Evolutionary conservation across 1,284 basidiomycete genomes (phyloP).

Genomic region (Golubevia sp.): DNA sequence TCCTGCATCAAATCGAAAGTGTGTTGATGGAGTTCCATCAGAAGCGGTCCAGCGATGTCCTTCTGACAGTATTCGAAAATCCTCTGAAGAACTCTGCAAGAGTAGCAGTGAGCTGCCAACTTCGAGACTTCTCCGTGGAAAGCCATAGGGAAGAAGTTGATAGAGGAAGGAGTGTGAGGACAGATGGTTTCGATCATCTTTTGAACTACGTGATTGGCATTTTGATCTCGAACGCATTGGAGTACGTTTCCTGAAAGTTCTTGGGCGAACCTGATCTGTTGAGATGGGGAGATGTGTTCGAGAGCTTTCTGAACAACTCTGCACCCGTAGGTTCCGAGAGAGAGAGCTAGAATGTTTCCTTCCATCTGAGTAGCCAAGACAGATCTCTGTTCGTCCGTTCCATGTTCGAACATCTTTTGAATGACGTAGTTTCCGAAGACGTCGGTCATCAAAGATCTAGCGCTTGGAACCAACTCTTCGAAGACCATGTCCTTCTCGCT

Average conservation of each 20-base stretch:
- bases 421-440: slow-evolving; percentile 96
- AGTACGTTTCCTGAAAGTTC: slow-evolving; percentile 83
- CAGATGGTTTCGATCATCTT: slow-evolving; percentile 28
- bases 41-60: slow-evolving; percentile 71
- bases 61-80: slow-evolving; percentile 75
- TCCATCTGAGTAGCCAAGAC: slow-evolving; percentile 77
- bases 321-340: slow-evolving; percentile 94
- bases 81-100: slow-evolving; percentile 91
- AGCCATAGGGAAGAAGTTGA: slow-evolving; percentile 73
- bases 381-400: slow-evolving; percentile 71
- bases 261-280: slow-evolving; percentile 43
- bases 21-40: slow-evolving; percentile 82
- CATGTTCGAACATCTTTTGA: slow-evolving; percentile 92
- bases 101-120: slow-evolving; percentile 87
- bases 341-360: slow-evolving; percentile 76
- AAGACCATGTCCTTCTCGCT: slow-evolving; percentile 69
- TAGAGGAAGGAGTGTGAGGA: slow-evolving; percentile 66
- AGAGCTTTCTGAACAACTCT: slow-evolving; percentile 65
- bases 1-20: slow-evolving; percentile 63
- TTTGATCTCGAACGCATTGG: slow-evolving; percentile 86
- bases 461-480: slow-evolving; percentile 83
- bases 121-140: slow-evolving; percentile 84
- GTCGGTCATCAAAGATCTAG: slow-evolving; percentile 82
- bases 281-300: slow-evolving; percentile 65
- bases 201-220: slow-evolving; percentile 87